Conservation (phyloP, 2,329 filamentous ascomycete genomes). For the Cercospora brassicicola region DNA sequence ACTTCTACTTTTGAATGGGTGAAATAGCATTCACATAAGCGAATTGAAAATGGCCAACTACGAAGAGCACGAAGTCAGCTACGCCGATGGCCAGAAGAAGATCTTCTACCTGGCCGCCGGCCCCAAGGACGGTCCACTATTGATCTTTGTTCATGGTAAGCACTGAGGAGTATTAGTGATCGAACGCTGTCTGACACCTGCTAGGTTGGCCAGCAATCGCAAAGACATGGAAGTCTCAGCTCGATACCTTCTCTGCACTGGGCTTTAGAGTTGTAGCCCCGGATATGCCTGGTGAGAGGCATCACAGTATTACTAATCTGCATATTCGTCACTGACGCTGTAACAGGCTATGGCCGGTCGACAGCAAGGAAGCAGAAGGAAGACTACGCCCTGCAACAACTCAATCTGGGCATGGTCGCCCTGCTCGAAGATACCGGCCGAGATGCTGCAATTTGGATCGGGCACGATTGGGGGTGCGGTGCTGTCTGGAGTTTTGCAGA, state of each 20-base stretch:
- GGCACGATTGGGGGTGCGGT: conserved; percentile 48
- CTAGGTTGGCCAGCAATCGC: conserved; percentile 40
- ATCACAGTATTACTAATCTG: background rate
- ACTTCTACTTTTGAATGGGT: background rate
- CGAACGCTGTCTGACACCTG: background rate
- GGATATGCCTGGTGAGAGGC: conserved; percentile 35
- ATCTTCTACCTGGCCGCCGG: conserved; percentile 34
- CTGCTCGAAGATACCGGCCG: conserved; percentile 44
- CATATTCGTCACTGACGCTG: background rate
- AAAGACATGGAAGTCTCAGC: conserved; percentile 41
- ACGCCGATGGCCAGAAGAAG: conserved; percentile 28
- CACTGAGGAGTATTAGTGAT: background rate
- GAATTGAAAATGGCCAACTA: conserved; percentile 19
- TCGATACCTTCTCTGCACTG: conserved; percentile 35
- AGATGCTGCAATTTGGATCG: conserved; percentile 50
- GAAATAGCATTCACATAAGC: background rate
- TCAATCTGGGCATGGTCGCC: conserved; percentile 38
- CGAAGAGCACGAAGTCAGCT: conserved; percentile 28
- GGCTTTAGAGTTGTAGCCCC: conserved; percentile 36
- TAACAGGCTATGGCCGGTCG: conserved; percentile 39
- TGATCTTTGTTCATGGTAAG: conserved; percentile 35
- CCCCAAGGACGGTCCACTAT: conserved; percentile 30
- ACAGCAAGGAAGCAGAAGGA: conserved; percentile 33
- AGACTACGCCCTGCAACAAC: conserved; percentile 38
- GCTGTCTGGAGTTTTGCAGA: conserved; percentile 33